These are phyloP conservation scores for Serendipita indica DNA, from an alignment of 768 basidiomycete species.

Conservation along the genomic window DNA sequence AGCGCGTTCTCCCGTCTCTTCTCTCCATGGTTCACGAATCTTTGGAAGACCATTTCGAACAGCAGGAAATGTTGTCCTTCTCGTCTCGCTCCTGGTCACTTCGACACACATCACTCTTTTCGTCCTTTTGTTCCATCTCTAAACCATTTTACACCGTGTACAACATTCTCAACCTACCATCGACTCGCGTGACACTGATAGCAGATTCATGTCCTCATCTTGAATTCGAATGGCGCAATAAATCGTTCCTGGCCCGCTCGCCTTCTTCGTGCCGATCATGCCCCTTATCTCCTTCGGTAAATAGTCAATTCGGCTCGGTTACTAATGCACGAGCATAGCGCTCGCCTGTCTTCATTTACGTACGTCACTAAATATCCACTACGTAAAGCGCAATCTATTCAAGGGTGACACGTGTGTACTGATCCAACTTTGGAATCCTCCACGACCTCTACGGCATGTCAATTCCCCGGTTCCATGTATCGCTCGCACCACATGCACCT, in stretches of 20 bases:
- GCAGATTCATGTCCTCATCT: background rate
- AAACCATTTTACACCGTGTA: conserved; percentile 9
- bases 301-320: too few species aligned
- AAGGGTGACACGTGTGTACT: too few species aligned
- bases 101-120: conserved; percentile 52
- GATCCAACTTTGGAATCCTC: too few species aligned
- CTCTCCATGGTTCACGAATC: conserved; percentile 25
- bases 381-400: too few species aligned
- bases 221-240: background rate
- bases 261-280: too few species aligned
- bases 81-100: conserved; percentile 45
- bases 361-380: too few species aligned
- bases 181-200: background rate
- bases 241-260: too few species aligned
- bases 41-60: conserved; percentile 70
- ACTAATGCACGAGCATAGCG: too few species aligned
- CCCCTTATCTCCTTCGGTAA: too few species aligned
- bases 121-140: conserved; percentile 44
- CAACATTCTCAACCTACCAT: background rate
- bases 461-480: too few species aligned
- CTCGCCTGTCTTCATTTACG: too few species aligned
- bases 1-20: background rate
- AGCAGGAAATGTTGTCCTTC: conserved; percentile 52
- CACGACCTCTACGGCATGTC: too few species aligned
- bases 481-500: background rate